Evolutionary conservation across 805 yeast genomes (phyloP).

Genomic region (Saturnispora sekii): DNA sequence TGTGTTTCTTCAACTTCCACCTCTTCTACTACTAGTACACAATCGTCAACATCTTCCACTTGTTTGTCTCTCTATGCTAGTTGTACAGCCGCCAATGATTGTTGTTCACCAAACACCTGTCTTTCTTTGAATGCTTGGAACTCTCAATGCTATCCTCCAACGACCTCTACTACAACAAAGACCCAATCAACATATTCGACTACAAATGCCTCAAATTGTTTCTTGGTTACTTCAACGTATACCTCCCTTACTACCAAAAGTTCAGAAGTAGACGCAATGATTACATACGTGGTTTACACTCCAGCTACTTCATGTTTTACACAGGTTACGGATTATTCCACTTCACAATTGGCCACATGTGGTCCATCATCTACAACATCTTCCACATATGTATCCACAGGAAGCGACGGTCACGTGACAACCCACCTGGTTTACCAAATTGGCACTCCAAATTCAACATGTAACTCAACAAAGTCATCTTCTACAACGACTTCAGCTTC

Average conservation of each 20-base stretch:
- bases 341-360: background rate
- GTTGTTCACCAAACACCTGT: background rate
- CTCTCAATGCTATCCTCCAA: too few species aligned
- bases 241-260: background rate
- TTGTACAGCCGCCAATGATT: background rate
- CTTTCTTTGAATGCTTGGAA: too few species aligned
- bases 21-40: background rate
- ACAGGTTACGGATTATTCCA: background rate
- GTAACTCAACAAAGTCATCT: background rate
- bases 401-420: background rate
- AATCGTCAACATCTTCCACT: background rate
- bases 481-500: too few species aligned
- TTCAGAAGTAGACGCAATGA: background rate
- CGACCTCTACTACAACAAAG: too few species aligned
- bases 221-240: background rate
- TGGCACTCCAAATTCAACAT: slow-evolving; percentile 3
- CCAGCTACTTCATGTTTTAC: background rate
- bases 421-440: background rate
- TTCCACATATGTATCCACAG: background rate
- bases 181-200: background rate
- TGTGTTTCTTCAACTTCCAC: slow-evolving; percentile 5
- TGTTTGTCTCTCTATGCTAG: too few species aligned
- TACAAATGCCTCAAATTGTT: background rate
- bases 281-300: background rate
- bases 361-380: background rate